Evolutionary conservation across 2,329 filamentous ascomycete genomes (phyloP).

Genomic region (Fusarium pilosicola): DNA sequence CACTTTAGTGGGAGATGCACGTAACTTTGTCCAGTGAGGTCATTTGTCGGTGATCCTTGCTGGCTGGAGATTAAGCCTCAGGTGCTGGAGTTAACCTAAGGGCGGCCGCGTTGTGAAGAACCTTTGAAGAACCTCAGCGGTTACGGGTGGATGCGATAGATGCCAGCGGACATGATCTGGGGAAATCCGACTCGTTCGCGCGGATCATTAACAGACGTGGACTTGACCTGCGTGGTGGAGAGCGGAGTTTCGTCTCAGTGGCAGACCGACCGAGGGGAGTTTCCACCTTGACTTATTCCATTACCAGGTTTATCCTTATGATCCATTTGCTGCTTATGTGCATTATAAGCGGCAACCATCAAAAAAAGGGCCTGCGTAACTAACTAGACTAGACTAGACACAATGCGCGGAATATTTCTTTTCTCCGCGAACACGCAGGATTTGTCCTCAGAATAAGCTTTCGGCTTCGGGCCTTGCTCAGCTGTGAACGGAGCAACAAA

Average conservation of each 20-base stretch:
- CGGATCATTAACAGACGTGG: background rate
- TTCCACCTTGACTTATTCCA: background rate
- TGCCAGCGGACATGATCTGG: background rate
- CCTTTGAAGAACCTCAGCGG: background rate
- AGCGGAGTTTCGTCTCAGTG: background rate
- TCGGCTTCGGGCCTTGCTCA: background rate
- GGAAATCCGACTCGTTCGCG: background rate
- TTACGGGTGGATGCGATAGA: background rate
- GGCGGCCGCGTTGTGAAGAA: background rate
- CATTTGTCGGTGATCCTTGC: background rate
- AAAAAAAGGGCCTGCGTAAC: background rate
- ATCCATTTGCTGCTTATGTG: background rate
- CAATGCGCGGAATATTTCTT: background rate
- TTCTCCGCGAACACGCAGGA: background rate
- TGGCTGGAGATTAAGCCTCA: background rate
- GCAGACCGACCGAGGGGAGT: background rate
- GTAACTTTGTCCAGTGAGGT: background rate
- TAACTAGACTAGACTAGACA: no score
- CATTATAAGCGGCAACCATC: background rate
- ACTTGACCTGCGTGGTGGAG: background rate
- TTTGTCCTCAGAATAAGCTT: background rate
- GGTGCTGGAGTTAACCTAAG: background rate
- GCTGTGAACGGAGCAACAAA: background rate
- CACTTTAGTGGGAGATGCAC: background rate
- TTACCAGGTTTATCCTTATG: background rate